Evolutionary conservation across 768 basidiomycete species (phyloP).

Genomic region (Infundibulicybe gibba): DNA sequence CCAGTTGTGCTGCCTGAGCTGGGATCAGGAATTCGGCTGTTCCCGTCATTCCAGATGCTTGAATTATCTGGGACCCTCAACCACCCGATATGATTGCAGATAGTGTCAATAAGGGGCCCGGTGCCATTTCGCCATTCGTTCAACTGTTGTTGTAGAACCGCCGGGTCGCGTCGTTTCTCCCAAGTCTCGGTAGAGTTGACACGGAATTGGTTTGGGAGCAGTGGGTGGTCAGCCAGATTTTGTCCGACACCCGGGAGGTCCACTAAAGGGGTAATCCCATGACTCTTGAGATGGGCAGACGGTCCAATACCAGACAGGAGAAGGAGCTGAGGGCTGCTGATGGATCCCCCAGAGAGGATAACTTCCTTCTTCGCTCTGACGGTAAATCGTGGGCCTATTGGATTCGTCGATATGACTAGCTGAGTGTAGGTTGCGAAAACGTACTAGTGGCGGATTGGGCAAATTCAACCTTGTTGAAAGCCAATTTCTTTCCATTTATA

Average conservation of each 20-base stretch:
- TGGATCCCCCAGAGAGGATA: constrained; percentile 25
- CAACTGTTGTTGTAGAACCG: too few relatives aligned
- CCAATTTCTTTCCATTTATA: too few relatives aligned
- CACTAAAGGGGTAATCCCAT: constrained; percentile 18
- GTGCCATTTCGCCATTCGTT: constrained; percentile 5
- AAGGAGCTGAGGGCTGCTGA: constrained; percentile 25
- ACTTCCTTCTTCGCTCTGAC: constrained; percentile 21
- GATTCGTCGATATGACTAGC: too few relatives aligned
- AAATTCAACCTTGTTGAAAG: too few relatives aligned
- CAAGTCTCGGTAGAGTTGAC: constrained; percentile 14
- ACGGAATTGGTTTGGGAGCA: constrained; percentile 14
- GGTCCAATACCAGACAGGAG: constrained; percentile 26
- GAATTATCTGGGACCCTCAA: constrained; percentile 23
- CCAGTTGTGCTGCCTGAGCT: constrained; percentile 28
- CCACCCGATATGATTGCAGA: constrained; percentile 18
- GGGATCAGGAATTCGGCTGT: constrained; percentile 22
- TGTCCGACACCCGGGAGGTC: constrained; percentile 25
- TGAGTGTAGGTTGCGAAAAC: too few relatives aligned
- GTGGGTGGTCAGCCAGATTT: constrained; percentile 25
- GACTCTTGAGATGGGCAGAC: constrained; percentile 6
- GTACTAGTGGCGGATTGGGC: too few relatives aligned
- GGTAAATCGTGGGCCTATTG: too few relatives aligned
- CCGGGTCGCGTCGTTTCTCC: constrained; percentile 4
- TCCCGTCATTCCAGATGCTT: constrained; percentile 19
- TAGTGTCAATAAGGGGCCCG: constrained; percentile 17